Conservation (phyloP, 352 stramenopile species). For the Globisporangium spiculum region DNA sequence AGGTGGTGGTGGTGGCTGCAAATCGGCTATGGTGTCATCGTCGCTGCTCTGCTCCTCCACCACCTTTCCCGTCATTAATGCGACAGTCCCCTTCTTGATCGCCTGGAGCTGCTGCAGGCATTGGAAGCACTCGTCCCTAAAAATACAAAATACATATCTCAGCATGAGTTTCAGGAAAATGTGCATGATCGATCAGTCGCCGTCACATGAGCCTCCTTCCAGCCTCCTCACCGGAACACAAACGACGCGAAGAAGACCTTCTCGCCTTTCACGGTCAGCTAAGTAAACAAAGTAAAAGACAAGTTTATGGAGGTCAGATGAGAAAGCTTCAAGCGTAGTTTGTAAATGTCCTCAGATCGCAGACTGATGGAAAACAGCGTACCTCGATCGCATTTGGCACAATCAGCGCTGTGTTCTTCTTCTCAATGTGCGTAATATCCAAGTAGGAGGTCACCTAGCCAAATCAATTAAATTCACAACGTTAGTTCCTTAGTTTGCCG, state of each 20-base stretch:
- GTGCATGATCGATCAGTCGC: background rate
- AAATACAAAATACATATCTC: slow-evolving; percentile 12
- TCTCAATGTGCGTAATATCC: slow-evolving; percentile 74
- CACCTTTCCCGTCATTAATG: slow-evolving; percentile 33
- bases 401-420: slow-evolving; percentile 85
- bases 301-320: background rate
- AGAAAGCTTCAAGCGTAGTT: background rate
- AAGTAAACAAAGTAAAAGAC: background rate
- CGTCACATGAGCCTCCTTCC: background rate
- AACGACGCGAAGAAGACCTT: slow-evolving; percentile 84
- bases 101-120: slow-evolving; percentile 72
- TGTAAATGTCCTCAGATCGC: background rate
- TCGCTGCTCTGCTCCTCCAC: slow-evolving; percentile 4
- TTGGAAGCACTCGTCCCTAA: slow-evolving; percentile 81
- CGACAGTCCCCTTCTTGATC: slow-evolving; percentile 72
- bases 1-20: background rate
- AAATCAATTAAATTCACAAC: background rate
- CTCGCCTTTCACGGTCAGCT: slow-evolving; percentile 67
- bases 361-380: slow-evolving; percentile 1
- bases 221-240: slow-evolving; percentile 56
- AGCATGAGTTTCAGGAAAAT: background rate
- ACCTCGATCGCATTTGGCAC: slow-evolving; percentile 87
- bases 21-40: slow-evolving; percentile 4
- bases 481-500: background rate
- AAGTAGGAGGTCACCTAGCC: slow-evolving; percentile 63